phyloP scores from a whole-genome alignment of 2,329 filamentous ascomycete species.

The Cladosporium halotolerans region DNA sequence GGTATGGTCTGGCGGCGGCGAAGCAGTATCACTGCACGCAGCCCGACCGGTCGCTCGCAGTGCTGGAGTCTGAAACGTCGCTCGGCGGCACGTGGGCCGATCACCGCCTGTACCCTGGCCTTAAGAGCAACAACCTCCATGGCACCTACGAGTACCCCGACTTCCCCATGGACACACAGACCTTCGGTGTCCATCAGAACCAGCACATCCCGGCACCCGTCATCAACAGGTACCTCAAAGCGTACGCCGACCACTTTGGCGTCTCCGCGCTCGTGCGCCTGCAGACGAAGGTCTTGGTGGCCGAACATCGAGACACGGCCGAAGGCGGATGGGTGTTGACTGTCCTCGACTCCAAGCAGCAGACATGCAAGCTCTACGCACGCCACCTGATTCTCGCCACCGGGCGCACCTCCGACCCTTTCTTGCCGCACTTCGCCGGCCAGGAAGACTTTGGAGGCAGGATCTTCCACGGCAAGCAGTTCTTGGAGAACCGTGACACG shows the following conservation, averaged over 20 bases:
- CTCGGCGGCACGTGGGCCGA: slow-evolving; percentile 66
- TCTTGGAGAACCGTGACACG: slow-evolving; percentile 37
- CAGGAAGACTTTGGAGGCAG: slow-evolving; percentile 46
- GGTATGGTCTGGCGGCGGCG: slow-evolving; percentile 10
- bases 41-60: slow-evolving; percentile 8
- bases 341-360: background rate
- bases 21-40: slow-evolving; percentile 10
- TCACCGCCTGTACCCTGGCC: slow-evolving; percentile 59
- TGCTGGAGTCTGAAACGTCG: slow-evolving; percentile 35
- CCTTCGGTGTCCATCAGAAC: slow-evolving; percentile 43
- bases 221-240: slow-evolving; percentile 51
- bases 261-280: slow-evolving; percentile 47
- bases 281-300: slow-evolving; percentile 41
- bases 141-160: slow-evolving; percentile 69
- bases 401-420: slow-evolving; percentile 54
- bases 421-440: slow-evolving; percentile 47
- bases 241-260: slow-evolving; percentile 49
- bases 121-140: slow-evolving; percentile 68
- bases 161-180: slow-evolving; percentile 56
- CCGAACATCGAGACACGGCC: slow-evolving; percentile 38
- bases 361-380: slow-evolving; percentile 14
- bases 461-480: slow-evolving; percentile 53
- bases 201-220: slow-evolving; percentile 55
- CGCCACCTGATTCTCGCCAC: slow-evolving; percentile 56
- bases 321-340: slow-evolving; percentile 16